These are phyloP conservation scores for Xanthoconium separans DNA, from an alignment of 1,284 basidiomycete species.

Conservation along the genomic window DNA sequence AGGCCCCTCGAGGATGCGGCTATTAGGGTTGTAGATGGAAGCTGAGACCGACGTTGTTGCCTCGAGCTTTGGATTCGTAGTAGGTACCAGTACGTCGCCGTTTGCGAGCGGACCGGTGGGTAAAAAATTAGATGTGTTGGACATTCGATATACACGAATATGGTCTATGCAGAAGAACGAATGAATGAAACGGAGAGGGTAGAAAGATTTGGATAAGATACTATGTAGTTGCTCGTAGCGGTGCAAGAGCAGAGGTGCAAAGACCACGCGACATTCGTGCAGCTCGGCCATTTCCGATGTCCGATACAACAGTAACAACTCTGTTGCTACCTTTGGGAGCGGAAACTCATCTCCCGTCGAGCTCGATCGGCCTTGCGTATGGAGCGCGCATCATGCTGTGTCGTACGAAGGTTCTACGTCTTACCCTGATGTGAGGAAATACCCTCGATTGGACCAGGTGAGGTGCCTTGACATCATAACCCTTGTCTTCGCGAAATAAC, in stretches of 20 bases:
- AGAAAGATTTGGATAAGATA: constrained; percentile 19
- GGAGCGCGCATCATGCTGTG: too few species aligned
- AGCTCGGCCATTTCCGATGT: constrained; percentile 26
- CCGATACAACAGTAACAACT: too few species aligned
- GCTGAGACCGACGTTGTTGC: not conserved
- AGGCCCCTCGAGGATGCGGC: constrained; percentile 10
- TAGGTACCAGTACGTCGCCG: constrained; percentile 6
- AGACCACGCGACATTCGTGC: constrained; percentile 19
- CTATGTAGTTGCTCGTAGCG: constrained; percentile 9
- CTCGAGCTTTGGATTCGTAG: constrained; percentile 9
- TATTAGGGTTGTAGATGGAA: constrained; percentile 1
- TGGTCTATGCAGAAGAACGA: constrained; percentile 5
- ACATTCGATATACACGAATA: constrained; percentile 18
- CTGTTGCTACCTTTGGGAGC: too few species aligned
- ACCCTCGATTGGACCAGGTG: too few species aligned
- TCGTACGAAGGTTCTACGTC: too few species aligned
- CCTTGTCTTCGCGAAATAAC: too few species aligned
- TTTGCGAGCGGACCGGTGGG: constrained; percentile 10
- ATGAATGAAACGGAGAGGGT: not conserved
- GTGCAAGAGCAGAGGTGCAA: constrained; percentile 3
- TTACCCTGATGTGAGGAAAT: too few species aligned
- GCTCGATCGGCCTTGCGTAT: too few species aligned
- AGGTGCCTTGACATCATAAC: too few species aligned
- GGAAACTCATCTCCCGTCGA: too few species aligned
- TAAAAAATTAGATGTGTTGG: constrained; percentile 1